Evolutionary conservation across 225 moss, liverwort and hornwort species (phyloP), one percentile per base, ranked within the genome.

Genomic region (Polytrichum commune): DNA sequence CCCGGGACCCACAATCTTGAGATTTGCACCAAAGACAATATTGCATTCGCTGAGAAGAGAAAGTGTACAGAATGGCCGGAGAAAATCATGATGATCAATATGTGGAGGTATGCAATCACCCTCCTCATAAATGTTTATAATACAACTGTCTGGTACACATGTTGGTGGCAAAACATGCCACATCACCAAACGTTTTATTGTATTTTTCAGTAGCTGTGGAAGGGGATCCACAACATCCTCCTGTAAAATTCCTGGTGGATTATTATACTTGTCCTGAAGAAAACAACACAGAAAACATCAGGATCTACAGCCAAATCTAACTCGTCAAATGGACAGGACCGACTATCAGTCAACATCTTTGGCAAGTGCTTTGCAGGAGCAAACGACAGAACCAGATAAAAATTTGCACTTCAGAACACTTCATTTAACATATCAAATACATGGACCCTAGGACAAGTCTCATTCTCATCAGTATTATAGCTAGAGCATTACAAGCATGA

Each of bases 101-200:
- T 95, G 95, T n/a, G 93, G 95, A 18, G 95, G 95, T 19, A 95
- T 95, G 61, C 93, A 95, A 63, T 93, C 95, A 54, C 85, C 88
- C 75, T 90, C 90, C 23, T 95, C 90, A 53, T 95, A 95, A 18
- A 95, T 93, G 65, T 95, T 95, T 7, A 95, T 84, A 27, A 95
- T 95, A 65, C 95, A 95, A 74, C 95, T 95, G 61, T 93, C 93
- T 32, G 91, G 95, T 54, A 93, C 81, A 62, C 88, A 91, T 1
- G 70, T 72, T 27, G 84, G 77, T 32, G 93, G 90, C 65, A 95
- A 66, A 24, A 93, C 88, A 65, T 89, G 90, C 93, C 93, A 95
- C 29, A 75, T 75, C 64, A 95, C 79, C n/a, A 93, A 66, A 53
- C 95, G 87, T 58, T 90, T 88, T 8, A 93, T 91, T 26, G 93